Percentiles rank a stretch among this genome's conserved stretches.
Evolutionary conservation across 2,329 filamentous ascomycete species (phyloP).

Genomic region (Onygenales sp.): DNA sequence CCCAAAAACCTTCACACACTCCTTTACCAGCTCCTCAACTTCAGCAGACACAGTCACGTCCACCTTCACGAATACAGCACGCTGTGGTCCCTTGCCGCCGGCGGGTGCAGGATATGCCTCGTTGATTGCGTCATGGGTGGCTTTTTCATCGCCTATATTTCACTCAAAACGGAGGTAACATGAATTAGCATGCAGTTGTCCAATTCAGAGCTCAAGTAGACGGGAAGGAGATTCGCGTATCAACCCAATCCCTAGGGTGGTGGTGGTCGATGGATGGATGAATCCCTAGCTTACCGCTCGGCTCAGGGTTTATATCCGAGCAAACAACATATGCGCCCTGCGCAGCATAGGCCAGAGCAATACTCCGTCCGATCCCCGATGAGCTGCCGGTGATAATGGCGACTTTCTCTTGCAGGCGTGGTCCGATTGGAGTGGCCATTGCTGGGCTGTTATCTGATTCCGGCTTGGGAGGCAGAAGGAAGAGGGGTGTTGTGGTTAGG

Average conservation of each 20-base stretch:
- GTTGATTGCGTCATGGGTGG: constrained; percentile 9
- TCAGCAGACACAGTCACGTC: constrained; percentile 32
- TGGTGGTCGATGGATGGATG: too few species aligned
- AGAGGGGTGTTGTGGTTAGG: too few species aligned
- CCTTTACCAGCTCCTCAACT: constrained; percentile 29
- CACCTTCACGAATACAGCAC: constrained; percentile 32
- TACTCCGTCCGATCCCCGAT: constrained; percentile 12
- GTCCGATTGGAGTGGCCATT: too few species aligned
- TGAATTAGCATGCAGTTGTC: too few species aligned
- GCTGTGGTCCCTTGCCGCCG: constrained; percentile 20
- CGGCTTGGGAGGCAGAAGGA: too few species aligned
- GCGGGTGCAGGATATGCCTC: constrained; percentile 12
- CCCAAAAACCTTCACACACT: constrained; percentile 28
- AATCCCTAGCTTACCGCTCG: constrained; percentile 8
- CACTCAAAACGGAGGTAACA: too few species aligned
- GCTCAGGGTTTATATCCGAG: constrained; percentile 9
- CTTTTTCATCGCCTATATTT: not conserved
- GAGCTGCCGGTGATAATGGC: constrained; percentile 16
- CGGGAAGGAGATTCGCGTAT: too few species aligned
- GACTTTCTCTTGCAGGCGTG: constrained; percentile 9
- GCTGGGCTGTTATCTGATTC: too few species aligned
- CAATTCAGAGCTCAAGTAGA: too few species aligned
- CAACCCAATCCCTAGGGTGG: too few species aligned
- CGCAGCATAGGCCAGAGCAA: constrained; percentile 12
- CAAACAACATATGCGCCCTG: constrained; percentile 17